phyloP scores from a whole-genome alignment of 441 rosid genomes.

The Bocquillonia castaneifolia region DNA sequence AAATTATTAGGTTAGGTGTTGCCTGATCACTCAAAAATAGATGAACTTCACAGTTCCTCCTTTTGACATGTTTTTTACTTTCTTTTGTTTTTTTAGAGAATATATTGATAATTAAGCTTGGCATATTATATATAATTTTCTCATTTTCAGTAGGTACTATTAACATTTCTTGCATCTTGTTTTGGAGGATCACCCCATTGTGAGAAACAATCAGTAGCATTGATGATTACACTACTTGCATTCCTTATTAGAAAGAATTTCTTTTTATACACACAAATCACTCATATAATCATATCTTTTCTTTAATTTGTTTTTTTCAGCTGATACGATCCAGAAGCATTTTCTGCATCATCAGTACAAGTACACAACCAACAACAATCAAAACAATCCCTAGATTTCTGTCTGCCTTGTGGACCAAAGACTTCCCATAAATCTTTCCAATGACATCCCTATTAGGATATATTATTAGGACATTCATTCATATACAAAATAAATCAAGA shows the following conservation, averaged over 20 bases:
- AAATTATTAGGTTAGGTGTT: no score
- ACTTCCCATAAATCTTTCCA: not conserved
- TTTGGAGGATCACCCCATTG: not conserved
- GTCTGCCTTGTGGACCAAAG: not conserved
- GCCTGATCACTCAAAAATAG: no score
- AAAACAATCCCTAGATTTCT: not conserved
- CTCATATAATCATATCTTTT: not conserved
- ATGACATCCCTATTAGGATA: not conserved
- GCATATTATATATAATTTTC: no score
- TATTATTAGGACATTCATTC: not conserved
- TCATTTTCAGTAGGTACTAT: no score
- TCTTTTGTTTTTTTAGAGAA: not conserved
- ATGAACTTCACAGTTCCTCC: no score
- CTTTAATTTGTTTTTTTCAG: not conserved
- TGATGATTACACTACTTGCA: not conserved
- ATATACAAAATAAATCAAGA: not conserved
- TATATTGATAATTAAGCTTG: no score
- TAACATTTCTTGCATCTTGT: not conserved
- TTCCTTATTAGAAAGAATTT: no score
- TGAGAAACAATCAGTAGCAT: not conserved
- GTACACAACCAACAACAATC: not conserved
- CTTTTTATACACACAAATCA: not conserved
- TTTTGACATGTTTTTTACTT: no score
- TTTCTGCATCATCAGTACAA: constrained; percentile 7
- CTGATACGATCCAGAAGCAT: constrained; percentile 4